Conservation (phyloP, 345 rosid species). For the Euphorbia pulcherrima region DNA sequence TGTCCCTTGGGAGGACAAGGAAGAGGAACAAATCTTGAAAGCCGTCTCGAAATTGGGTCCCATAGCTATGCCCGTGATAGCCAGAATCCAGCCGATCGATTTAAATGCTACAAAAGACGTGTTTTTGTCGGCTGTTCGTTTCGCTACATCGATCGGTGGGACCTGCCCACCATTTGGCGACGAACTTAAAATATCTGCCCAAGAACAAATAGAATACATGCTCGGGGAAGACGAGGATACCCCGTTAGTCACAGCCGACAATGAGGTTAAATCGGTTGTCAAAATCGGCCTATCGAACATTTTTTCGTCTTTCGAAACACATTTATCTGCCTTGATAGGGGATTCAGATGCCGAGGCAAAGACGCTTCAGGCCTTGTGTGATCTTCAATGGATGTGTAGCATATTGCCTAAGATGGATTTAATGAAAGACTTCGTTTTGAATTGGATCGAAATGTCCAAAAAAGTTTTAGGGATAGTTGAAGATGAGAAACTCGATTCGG, state of each 20-base stretch:
- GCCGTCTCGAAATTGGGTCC: slow-evolving; percentile 37
- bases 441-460: slow-evolving; percentile 56
- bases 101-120: slow-evolving; percentile 49
- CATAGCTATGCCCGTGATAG: slow-evolving; percentile 51
- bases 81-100: slow-evolving; percentile 50
- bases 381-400: slow-evolving; percentile 81
- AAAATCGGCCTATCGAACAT: slow-evolving; percentile 49
- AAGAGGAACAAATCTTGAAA: slow-evolving; percentile 50
- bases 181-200: slow-evolving; percentile 76
- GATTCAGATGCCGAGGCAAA: slow-evolving; percentile 36
- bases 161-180: slow-evolving; percentile 51
- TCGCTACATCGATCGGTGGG: slow-evolving; percentile 59
- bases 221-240: slow-evolving; percentile 60
- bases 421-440: slow-evolving; percentile 77
- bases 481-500: slow-evolving; percentile 48
- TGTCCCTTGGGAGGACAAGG: slow-evolving; percentile 49
- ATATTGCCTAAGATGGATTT: slow-evolving; percentile 64
- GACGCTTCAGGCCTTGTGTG: slow-evolving; percentile 40
- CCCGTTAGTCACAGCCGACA: slow-evolving; percentile 49
- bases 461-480: slow-evolving; percentile 47
- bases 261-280: slow-evolving; percentile 63
- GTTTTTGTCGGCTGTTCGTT: slow-evolving; percentile 70
- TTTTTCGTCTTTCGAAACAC: slow-evolving; percentile 50
- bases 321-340: slow-evolving; percentile 49
- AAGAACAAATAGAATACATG: slow-evolving; percentile 91